These are phyloP conservation scores for Pythium rhizo-oryzae DNA, from an alignment of 352 stramenopile genomes.

Conservation along the genomic window DNA sequence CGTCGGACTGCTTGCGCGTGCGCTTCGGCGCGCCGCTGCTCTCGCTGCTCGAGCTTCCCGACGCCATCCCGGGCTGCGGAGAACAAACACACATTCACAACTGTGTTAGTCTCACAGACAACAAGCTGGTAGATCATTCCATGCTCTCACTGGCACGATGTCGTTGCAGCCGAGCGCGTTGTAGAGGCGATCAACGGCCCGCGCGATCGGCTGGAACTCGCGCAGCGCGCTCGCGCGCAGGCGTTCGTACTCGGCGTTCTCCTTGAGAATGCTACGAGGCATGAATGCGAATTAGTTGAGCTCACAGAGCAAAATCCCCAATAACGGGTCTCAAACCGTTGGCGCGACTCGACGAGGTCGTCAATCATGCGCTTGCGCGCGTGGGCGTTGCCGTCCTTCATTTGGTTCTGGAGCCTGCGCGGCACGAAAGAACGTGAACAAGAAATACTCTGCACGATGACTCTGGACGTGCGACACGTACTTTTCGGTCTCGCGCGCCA, in stretches of 20 bases:
- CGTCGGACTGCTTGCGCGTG: constrained; percentile 67
- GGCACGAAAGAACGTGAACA: neutral
- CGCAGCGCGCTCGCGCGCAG: constrained; percentile 55
- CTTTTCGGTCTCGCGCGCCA: constrained; percentile 69
- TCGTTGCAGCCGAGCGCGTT: constrained; percentile 81
- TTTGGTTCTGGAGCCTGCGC: constrained; percentile 50
- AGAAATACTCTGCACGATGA: neutral
- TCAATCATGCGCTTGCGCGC: constrained; percentile 75
- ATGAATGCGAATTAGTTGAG: neutral
- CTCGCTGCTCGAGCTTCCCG: constrained; percentile 34
- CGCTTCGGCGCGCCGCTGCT: constrained; percentile 39
- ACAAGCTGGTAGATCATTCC: too few species aligned
- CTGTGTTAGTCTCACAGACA: too few species aligned
- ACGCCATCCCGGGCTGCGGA: constrained; percentile 28
- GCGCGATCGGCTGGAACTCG: constrained; percentile 75
- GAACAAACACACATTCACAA: neutral
- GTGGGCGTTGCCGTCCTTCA: constrained; percentile 69
- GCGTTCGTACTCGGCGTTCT: constrained; percentile 75
- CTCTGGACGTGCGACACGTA: constrained; percentile 13
- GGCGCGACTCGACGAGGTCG: constrained; percentile 64
- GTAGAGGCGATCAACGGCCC: constrained; percentile 75
- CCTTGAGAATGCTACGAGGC: constrained; percentile 60
- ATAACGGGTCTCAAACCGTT: constrained; percentile 44
- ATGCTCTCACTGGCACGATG: constrained; percentile 56
- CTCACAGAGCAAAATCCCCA: neutral